A percentile compares a stretch with the other conserved stretches of the same genome.
phyloP scores from a whole-genome alignment of 352 stramenopile species.

The Elongisporangium senticosum region DNA sequence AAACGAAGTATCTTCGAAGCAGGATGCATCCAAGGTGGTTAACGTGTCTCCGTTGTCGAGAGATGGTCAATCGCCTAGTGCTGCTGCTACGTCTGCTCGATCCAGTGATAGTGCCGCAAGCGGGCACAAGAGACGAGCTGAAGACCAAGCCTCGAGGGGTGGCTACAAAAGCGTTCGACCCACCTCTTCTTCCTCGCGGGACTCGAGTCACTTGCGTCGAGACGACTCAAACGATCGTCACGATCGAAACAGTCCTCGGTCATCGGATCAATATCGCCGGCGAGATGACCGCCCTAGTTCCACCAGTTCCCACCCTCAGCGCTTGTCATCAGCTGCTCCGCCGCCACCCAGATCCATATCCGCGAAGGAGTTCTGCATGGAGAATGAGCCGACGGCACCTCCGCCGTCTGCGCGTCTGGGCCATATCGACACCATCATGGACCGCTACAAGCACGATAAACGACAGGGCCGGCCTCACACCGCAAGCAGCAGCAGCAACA shows the following conservation, averaged over 20 bases:
- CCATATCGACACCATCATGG: background rate
- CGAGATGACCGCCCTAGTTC: background rate
- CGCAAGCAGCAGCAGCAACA: conserved; percentile 7
- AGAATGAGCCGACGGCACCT: conserved; percentile 26
- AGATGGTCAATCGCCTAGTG: background rate
- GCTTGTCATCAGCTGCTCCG: conserved; percentile 2
- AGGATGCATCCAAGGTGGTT: background rate
- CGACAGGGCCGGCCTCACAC: conserved; percentile 11
- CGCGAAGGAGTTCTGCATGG: conserved; percentile 49
- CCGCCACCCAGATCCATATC: conserved; percentile 33
- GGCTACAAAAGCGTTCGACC: background rate
- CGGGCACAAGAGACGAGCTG: background rate
- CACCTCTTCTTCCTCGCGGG: background rate
- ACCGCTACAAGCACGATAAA: background rate
- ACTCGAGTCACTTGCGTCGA: background rate
- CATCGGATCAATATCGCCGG: background rate
- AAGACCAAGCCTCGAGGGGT: background rate
- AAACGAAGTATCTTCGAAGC: background rate
- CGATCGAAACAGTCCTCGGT: background rate
- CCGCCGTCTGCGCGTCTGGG: background rate
- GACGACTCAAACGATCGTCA: background rate
- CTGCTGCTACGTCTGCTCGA: background rate
- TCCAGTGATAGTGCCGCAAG: background rate
- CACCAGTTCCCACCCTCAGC: background rate
- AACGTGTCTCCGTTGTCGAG: background rate